Percentiles rank a stretch among this genome's conserved stretches.
Conservation (phyloP, 2,329 filamentous ascomycete genomes). For the Graphiopsis chlorocephala region DNA sequence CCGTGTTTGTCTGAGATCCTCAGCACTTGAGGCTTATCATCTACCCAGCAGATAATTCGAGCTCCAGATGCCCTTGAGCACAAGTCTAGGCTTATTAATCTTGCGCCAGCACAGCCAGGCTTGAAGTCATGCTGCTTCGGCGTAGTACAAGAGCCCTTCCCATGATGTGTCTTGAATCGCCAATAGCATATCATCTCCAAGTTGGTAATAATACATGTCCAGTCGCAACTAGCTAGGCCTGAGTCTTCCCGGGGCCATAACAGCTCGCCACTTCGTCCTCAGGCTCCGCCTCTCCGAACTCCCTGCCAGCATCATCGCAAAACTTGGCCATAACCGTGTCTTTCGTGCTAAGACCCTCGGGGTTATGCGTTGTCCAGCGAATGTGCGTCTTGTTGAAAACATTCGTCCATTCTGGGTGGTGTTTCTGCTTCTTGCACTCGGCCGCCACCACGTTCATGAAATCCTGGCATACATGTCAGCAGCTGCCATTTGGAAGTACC, state of each 20-base stretch:
- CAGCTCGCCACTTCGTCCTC: slow-evolving; percentile 9
- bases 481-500: not conserved
- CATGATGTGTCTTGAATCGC: not conserved
- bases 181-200: not conserved
- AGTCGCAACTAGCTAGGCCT: not conserved
- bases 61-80: too few species aligned
- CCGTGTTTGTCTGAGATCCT: too few species aligned
- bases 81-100: too few species aligned
- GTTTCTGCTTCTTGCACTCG: slow-evolving; percentile 65
- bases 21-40: too few species aligned
- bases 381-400: slow-evolving; percentile 70
- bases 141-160: too few species aligned
- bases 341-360: slow-evolving; percentile 61
- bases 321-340: slow-evolving; percentile 61
- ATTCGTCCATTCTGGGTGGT: slow-evolving; percentile 77
- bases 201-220: not conserved
- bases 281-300: slow-evolving; percentile 26
- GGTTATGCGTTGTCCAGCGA: slow-evolving; percentile 70
- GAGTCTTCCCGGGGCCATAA: slow-evolving; percentile 1
- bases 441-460: slow-evolving; percentile 72
- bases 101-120: too few species aligned
- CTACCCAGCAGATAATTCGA: too few species aligned
- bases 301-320: slow-evolving; percentile 52
- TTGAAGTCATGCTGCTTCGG: too few species aligned
- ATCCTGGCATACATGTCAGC: slow-evolving; percentile 46